Conservation (phyloP, 208 protist genomes). For the Leishmania mexicana region DNA sequence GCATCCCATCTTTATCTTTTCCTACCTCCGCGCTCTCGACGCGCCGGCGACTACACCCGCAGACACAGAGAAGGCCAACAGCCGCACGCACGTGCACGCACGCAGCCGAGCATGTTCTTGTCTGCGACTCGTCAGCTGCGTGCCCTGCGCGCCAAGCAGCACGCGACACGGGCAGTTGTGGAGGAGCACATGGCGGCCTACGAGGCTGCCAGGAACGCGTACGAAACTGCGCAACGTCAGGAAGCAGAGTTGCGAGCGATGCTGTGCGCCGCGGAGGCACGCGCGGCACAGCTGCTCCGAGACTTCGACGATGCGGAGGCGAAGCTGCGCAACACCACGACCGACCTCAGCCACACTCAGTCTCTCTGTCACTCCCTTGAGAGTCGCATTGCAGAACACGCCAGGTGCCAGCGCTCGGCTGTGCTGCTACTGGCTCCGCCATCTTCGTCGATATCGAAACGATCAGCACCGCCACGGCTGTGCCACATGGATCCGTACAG, state of each 20-base stretch:
- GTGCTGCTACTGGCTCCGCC: slow-evolving; percentile 11
- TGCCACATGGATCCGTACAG: slow-evolving; percentile 27
- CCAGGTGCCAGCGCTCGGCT: slow-evolving; percentile 21
- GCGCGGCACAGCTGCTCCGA: not conserved
- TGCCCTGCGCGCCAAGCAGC: slow-evolving; percentile 28
- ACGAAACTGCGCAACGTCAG: slow-evolving; percentile 21
- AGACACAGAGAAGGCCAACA: not conserved
- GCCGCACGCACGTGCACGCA: not conserved
- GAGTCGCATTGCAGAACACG: slow-evolving; percentile 19
- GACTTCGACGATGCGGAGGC: slow-evolving; percentile 8
- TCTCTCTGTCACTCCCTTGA: slow-evolving; percentile 17
- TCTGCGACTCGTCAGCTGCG: slow-evolving; percentile 43
- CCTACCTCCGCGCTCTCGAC: not conserved
- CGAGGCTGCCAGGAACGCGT: slow-evolving; percentile 6
- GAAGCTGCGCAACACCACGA: slow-evolving; percentile 9
- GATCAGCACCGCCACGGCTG: not conserved
- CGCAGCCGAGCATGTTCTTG: slow-evolving; percentile 21
- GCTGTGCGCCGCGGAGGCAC: slow-evolving; percentile 21
- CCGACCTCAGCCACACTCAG: slow-evolving; percentile 18
- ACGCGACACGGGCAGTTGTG: slow-evolving; percentile 7
- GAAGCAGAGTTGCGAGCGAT: slow-evolving; percentile 40
- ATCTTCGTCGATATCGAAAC: not conserved
- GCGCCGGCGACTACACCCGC: not conserved
- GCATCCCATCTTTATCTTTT: not conserved
- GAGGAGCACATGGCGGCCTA: slow-evolving; percentile 20